Percentiles rank a stretch among this genome's conserved stretches.
Evolutionary conservation across 2,329 filamentous ascomycete genomes (phyloP).

Genomic region (Cyclaneusma minus): DNA sequence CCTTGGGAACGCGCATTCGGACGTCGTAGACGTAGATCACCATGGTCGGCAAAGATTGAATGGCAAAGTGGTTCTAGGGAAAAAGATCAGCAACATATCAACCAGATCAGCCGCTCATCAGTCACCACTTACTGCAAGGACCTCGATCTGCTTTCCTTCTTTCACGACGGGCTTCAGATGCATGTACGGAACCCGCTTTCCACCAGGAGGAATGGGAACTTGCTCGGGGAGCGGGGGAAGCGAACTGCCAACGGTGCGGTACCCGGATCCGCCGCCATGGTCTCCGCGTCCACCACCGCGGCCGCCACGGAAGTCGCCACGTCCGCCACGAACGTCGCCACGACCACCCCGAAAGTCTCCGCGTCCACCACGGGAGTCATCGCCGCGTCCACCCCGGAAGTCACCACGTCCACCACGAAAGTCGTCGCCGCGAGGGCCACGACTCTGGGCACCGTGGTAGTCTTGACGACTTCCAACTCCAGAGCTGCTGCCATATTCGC

Average conservation of each 20-base stretch:
- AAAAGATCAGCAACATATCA: too few species aligned
- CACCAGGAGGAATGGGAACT: conserved; percentile 1
- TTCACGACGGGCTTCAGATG: conserved; percentile 1
- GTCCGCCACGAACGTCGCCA: neutral
- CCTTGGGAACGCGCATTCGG: conserved; percentile 1
- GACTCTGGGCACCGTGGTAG: neutral
- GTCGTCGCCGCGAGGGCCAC: neutral
- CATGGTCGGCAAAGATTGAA: conserved; percentile 2
- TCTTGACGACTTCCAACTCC: neutral
- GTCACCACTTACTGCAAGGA: too few species aligned
- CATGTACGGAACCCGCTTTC: neutral
- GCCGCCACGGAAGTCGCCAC: conserved; percentile 11
- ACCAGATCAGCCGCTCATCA: too few species aligned
- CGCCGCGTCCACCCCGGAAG: conserved; percentile 13
- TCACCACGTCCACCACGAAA: conserved; percentile 12
- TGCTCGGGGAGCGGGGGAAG: neutral
- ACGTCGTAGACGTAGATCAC: conserved; percentile 2
- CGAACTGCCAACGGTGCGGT: too few species aligned
- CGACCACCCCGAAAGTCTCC: neutral
- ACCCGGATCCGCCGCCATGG: too few species aligned
- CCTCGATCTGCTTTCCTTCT: neutral
- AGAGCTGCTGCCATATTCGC: neutral
- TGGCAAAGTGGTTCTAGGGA: conserved; percentile 2
- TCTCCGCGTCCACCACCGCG: conserved; percentile 13
- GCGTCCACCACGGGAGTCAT: conserved; percentile 10